Percentiles rank a stretch among this genome's conserved stretches.
These are phyloP conservation scores for Talaromyces stipitatus DNA, from an alignment of 495 filamentous ascomycete genomes.

Conservation along the genomic window DNA sequence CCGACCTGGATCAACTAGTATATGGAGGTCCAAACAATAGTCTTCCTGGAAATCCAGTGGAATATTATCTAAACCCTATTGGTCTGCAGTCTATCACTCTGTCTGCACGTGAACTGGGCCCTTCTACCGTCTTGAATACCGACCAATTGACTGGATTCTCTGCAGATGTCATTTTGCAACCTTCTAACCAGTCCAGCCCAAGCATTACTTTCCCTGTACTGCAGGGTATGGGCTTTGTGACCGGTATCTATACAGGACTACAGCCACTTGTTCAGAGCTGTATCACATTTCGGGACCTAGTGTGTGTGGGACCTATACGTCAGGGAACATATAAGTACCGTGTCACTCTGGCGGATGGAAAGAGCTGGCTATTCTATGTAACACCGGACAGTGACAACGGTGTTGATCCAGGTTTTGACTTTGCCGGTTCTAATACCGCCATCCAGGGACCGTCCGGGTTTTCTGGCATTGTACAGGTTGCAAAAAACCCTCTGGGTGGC, in stretches of 20 bases:
- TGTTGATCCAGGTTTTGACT: slow-evolving; percentile 38
- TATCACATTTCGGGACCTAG: slow-evolving; percentile 63
- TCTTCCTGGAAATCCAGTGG: slow-evolving; percentile 49
- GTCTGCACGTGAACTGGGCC: slow-evolving; percentile 65
- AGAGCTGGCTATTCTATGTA: slow-evolving; percentile 75
- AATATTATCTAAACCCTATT: slow-evolving; percentile 75
- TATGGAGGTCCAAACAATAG: slow-evolving; percentile 40
- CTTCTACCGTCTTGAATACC: slow-evolving; percentile 50
- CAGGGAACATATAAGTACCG: slow-evolving; percentile 71
- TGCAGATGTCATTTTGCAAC: slow-evolving; percentile 58
- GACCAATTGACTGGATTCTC: slow-evolving; percentile 63
- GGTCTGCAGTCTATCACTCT: slow-evolving; percentile 75
- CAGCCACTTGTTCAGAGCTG: slow-evolving; percentile 67
- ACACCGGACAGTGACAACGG: slow-evolving; percentile 36
- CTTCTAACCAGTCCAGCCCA: slow-evolving; percentile 40
- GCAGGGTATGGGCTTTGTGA: slow-evolving; percentile 86
- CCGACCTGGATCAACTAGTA: slow-evolving; percentile 55
- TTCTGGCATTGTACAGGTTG: slow-evolving; percentile 70
- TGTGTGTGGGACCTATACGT: slow-evolving; percentile 45
- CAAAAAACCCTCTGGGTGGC: slow-evolving; percentile 58
- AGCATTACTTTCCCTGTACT: slow-evolving; percentile 72
- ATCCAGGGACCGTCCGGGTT: slow-evolving; percentile 47
- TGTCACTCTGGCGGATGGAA: slow-evolving; percentile 60
- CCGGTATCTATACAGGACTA: slow-evolving; percentile 62
- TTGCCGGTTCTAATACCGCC: slow-evolving; percentile 32